phyloP scores from a whole-genome alignment of 1,139 yeast genomes.

The Tardiomyces depauwii region DNA sequence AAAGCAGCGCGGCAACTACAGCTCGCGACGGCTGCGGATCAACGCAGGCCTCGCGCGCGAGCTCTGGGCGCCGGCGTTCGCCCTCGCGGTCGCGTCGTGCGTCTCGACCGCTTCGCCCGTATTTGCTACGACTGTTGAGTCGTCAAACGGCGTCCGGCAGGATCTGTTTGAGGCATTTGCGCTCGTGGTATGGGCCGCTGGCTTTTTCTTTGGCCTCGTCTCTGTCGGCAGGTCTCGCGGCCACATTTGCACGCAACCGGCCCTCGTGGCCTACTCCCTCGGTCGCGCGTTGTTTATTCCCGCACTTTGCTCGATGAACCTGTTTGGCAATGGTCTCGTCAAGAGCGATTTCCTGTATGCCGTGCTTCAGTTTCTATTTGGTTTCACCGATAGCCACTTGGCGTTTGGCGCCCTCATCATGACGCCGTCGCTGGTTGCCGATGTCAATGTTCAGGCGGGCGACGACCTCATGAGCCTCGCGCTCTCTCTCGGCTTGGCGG shows the following conservation, averaged over 20 bases:
- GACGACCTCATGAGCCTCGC: background rate
- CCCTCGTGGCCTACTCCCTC: slow-evolving; percentile 38
- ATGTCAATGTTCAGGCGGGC: background rate
- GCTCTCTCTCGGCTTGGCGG: background rate
- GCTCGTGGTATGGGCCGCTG: slow-evolving; percentile 77
- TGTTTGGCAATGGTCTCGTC: slow-evolving; percentile 23
- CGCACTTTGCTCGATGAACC: slow-evolving; percentile 28
- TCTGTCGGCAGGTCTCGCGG: slow-evolving; percentile 43
- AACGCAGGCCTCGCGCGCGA: slow-evolving; percentile 39
- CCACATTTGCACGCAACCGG: slow-evolving; percentile 12
- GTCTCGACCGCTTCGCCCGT: slow-evolving; percentile 79
- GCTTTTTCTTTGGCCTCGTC: slow-evolving; percentile 73
- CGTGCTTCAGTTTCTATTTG: slow-evolving; percentile 61
- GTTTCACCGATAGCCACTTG: slow-evolving; percentile 79
- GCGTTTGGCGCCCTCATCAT: slow-evolving; percentile 72
- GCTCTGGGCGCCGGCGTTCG: slow-evolving; percentile 48
- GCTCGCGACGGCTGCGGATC: too few relatives aligned
- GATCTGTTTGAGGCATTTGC: slow-evolving; percentile 47
- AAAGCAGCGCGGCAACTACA: too few relatives aligned
- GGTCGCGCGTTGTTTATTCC: slow-evolving; percentile 48
- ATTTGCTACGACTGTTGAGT: slow-evolving; percentile 64
- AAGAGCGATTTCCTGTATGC: slow-evolving; percentile 60
- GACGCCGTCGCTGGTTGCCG: background rate
- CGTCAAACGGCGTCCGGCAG: slow-evolving; percentile 37
- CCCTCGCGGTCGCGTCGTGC: slow-evolving; percentile 68